These are phyloP conservation scores for Clitopilus passeckerianus DNA, from an alignment of 768 basidiomycete species.

Conservation along the genomic window DNA sequence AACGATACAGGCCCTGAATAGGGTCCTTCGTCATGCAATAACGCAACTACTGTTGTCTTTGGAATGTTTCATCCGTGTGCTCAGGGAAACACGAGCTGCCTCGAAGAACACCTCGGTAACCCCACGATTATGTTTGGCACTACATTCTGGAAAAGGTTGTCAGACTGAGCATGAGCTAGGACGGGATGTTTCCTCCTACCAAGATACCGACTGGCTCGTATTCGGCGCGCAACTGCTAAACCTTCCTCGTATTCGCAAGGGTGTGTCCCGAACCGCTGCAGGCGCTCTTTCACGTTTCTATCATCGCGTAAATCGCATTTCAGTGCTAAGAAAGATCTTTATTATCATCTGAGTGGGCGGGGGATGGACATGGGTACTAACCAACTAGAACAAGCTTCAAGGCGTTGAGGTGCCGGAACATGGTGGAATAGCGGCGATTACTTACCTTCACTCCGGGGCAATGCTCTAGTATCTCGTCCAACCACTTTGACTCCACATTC, in stretches of 20 bases:
- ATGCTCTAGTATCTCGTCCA: conserved; percentile 87
- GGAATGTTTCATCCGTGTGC: conserved; percentile 65
- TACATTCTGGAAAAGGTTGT: conserved; percentile 64
- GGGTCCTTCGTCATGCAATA: background rate
- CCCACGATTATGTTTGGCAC: conserved; percentile 94
- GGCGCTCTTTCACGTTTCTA: conserved; percentile 58
- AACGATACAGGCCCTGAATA: too few species aligned
- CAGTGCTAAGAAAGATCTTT: conserved; percentile 48
- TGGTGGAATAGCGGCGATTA: conserved; percentile 5
- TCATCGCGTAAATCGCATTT: conserved; percentile 97
- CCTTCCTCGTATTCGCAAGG: conserved; percentile 93
- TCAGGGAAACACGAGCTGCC: conserved; percentile 80
- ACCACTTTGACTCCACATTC: conserved; percentile 97
- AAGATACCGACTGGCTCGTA: conserved; percentile 90
- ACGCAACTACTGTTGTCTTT: conserved; percentile 29
- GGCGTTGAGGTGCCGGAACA: conserved; percentile 6
- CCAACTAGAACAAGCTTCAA: conserved; percentile 82
- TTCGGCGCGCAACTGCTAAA: conserved; percentile 79
- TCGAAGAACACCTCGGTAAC: conserved; percentile 93
- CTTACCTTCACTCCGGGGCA: conserved; percentile 93
- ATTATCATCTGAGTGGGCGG: conserved; percentile 2
- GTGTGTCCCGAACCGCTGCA: conserved; percentile 64
- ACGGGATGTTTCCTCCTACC: conserved; percentile 44
- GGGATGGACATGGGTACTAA: conserved; percentile 32
- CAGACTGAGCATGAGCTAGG: background rate